Evolutionary conservation across 805 yeast species (phyloP), one percentile per base, ranked within the genome.

Genomic region (Suhomyces tanzawaensis): DNA sequence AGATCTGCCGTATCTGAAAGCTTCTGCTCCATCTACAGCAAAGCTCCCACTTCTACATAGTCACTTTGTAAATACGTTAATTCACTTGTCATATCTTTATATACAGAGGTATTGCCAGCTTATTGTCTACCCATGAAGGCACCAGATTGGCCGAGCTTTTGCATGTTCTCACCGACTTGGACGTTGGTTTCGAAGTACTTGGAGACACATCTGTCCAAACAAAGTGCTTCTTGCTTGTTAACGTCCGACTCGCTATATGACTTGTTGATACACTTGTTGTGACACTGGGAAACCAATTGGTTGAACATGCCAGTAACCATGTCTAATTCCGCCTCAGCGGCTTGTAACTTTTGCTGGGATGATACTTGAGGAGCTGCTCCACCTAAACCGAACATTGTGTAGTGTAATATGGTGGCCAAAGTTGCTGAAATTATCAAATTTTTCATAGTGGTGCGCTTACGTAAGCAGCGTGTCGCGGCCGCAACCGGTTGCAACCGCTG

Each of bases 291-390:
- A 17, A 89, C 95, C 55, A 90, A 72, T 55, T 82, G 51, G 78
- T 91, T 91, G 79, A 91, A 91, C 97, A 91, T 89, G 52, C 93
- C 96, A 27, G 97, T 90, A 52, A 91, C 96, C 81, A 93, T 84
- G 64, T 91, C 99, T 50, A 91, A 76, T 66, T 91, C 99, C 41
- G 96, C 86, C 69, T 91, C 98, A 36, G 99, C 99, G 49, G 95
- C 95, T 55, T 76, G 75, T 45, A 85, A 72, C 62, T 85, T 85
- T 62, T 83, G 89, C 47, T 82, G 84, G 28, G 88, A 76, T 18
- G 84, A 71, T 47, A 81, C 57, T 60, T 82, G 86, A 47, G 91
- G 90, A 49, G 84, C 74, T 42, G 78, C 74, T 46, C 82, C 83
- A 48, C 90, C 90, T 48, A 85, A 73, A 53, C 91, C 91, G 58